A percentile compares a stretch with the other conserved stretches of the same genome.
These are phyloP conservation scores for Hymenoscyphus occultus DNA, from an alignment of 2,329 filamentous ascomycete genomes.

Conservation along the genomic window DNA sequence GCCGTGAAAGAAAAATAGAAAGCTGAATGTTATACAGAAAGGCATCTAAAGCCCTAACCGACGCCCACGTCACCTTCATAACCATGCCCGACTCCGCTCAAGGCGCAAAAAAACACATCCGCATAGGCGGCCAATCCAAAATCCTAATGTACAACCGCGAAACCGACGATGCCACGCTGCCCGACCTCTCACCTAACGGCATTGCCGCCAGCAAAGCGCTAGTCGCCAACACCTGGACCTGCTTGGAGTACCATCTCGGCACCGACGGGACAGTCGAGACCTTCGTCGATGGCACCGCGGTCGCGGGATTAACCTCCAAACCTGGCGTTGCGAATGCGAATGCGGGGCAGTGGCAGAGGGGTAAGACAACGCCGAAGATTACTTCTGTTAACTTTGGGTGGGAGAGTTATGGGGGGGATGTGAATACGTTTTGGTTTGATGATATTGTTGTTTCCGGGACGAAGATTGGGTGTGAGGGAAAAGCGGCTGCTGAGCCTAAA, in stretches of 20 bases:
- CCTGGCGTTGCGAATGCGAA: conserved; percentile 44
- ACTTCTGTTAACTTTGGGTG: conserved; percentile 59
- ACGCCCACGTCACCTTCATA: conserved; percentile 60
- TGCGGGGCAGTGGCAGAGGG: conserved; percentile 51
- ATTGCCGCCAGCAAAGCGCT: conserved; percentile 53
- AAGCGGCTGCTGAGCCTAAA: too few relatives aligned
- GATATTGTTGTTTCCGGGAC: conserved; percentile 50
- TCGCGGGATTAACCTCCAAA: conserved; percentile 50
- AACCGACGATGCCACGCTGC: conserved; percentile 59
- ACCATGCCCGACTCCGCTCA: conserved; percentile 59
- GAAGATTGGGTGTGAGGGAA: conserved; percentile 45
- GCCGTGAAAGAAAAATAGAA: conserved; percentile 21
- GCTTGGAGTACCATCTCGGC: conserved; percentile 60
- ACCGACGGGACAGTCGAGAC: conserved; percentile 58
- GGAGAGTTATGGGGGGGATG: conserved; percentile 59
- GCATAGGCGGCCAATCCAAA: conserved; percentile 57
- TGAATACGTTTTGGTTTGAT: conserved; percentile 63
- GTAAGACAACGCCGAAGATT: conserved; percentile 49
- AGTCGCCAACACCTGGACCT: conserved; percentile 51
- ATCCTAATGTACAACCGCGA: conserved; percentile 66
- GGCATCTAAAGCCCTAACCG: conserved; percentile 54
- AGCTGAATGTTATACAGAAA: conserved; percentile 42
- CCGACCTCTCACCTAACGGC: conserved; percentile 57
- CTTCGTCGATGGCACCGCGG: conserved; percentile 53
- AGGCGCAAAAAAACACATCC: conserved; percentile 55